Percentiles rank a stretch among this genome's conserved stretches.
phyloP scores from a whole-genome alignment of 2,329 filamentous ascomycete species.

The Fusarium mexicanum region DNA sequence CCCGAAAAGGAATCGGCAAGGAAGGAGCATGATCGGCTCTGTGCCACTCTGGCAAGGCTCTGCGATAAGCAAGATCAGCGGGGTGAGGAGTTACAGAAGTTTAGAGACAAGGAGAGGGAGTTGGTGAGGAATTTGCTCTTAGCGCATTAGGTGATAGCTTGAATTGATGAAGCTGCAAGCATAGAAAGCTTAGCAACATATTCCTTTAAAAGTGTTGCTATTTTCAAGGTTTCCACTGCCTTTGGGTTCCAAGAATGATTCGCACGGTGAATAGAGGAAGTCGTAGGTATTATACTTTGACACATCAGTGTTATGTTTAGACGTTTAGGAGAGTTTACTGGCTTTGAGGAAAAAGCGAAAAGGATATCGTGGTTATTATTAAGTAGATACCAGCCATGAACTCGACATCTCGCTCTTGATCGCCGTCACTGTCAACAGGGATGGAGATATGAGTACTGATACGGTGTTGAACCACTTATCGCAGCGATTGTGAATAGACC shows the following conservation, averaged over 20 bases:
- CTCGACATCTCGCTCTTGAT: background rate
- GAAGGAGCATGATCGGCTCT: background rate
- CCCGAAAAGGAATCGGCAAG: accelerated
- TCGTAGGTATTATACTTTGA: too few relatives aligned
- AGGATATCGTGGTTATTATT: background rate
- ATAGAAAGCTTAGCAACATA: background rate
- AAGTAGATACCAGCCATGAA: background rate
- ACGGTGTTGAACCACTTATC: too few relatives aligned
- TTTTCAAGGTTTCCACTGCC: too few relatives aligned
- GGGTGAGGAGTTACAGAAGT: accelerated
- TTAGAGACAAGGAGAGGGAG: background rate
- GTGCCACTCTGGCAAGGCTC: background rate
- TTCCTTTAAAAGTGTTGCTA: too few relatives aligned
- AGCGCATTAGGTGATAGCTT: background rate
- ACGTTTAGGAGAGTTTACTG: too few relatives aligned
- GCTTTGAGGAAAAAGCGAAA: too few relatives aligned
- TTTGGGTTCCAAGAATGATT: too few relatives aligned
- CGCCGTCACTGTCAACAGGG: too few relatives aligned
- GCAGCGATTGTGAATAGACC: too few relatives aligned
- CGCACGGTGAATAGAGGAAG: too few relatives aligned
- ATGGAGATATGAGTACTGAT: too few relatives aligned
- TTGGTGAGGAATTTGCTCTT: background rate
- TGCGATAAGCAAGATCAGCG: background rate
- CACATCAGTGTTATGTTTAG: too few relatives aligned
- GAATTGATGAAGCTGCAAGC: accelerated